phyloP scores from a whole-genome alignment of 2,329 filamentous ascomycete species.

The Colletotrichum kahawae region DNA sequence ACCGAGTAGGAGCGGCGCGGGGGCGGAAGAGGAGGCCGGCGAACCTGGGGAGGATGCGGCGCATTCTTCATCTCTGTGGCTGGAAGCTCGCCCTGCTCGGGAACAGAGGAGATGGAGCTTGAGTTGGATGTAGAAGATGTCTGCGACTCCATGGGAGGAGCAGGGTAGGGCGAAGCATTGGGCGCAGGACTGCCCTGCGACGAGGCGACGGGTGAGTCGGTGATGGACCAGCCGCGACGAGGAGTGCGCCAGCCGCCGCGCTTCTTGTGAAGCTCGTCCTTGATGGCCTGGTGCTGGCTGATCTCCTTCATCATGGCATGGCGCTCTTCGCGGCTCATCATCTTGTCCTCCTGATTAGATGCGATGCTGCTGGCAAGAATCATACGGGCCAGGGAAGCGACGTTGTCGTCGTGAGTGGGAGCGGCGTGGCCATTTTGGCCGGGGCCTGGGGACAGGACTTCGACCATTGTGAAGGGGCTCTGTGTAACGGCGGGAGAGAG shows the following conservation, averaged over 20 bases:
- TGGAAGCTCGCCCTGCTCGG: conserved; percentile 26
- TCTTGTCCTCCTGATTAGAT: conserved; percentile 22
- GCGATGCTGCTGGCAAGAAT: conserved; percentile 23
- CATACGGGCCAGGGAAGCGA: conserved; percentile 21
- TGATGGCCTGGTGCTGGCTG: conserved; percentile 38
- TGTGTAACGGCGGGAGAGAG: background rate
- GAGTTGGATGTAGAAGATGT: background rate
- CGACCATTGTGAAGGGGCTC: conserved; percentile 32
- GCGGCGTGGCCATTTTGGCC: conserved; percentile 20
- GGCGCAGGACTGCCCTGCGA: conserved; percentile 18
- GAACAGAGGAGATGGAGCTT: conserved; percentile 9
- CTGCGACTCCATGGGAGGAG: background rate
- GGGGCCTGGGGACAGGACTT: conserved; percentile 30
- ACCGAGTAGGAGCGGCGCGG: conserved; percentile 64
- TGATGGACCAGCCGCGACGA: conserved; percentile 51
- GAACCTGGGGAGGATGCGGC: conserved; percentile 18
- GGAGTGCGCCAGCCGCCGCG: conserved; percentile 42
- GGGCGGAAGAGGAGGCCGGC: conserved; percentile 43
- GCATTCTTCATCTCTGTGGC: conserved; percentile 9
- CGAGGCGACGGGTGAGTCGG: conserved; percentile 40
- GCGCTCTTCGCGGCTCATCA: conserved; percentile 47
- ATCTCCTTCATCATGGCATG: conserved; percentile 41
- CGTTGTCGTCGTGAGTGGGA: conserved; percentile 20
- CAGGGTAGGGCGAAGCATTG: background rate
- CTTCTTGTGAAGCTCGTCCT: conserved; percentile 42